Evolutionary conservation across 768 basidiomycete species (phyloP), one percentile per base, ranked within the genome.

Genomic region (Leccinum disarticulatum): DNA sequence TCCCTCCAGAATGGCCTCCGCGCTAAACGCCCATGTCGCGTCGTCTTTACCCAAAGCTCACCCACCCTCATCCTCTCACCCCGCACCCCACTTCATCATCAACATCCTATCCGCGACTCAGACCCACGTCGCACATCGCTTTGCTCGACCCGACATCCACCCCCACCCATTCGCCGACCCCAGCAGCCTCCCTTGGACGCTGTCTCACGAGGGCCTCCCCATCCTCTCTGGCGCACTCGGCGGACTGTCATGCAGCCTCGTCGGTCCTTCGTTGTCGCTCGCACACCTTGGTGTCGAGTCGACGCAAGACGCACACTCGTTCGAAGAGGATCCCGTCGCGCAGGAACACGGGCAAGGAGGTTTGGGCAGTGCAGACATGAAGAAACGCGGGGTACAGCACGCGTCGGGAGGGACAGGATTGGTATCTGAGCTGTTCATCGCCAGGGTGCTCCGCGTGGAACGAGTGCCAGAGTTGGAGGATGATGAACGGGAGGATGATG

Each of bases 1-100:
- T 17, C 95, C 95, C 4, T 96, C 94, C 1, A 81, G 93, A 4
- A 91, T 96, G 85, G 93, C 94, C 1, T 75, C 79, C 3, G 76
- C 83, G 1, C 80, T 91, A 28, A 75, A 77, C 55, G 56, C 77
- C 2, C 64, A 61, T 60, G 38, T 66, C 58, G 28, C 52, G 7
- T 22, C 19, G n/a, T 13, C 46, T 13, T 19, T 22, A 0, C 10
- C 43, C 9, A 10, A n/a, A 43, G 9, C n/a, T n/a, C n/a, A n/a
- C 6, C 46, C 19, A 11, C 22, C 46, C n/a, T 19, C 41, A 10
- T 28, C 51, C 48, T 7, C 53, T 1, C 50, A 31, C 36, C 9
- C 43, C 25, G 43, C 80, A 0, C 36, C 36, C 36, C 86, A 87
- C 66, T 80, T 96, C 80, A 84, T 91, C 54, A 77, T 97, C 59